These are phyloP conservation scores for Cryptococcus neoformans DNA, from an alignment of 1,284 basidiomycete species.

Conservation along the genomic window DNA sequence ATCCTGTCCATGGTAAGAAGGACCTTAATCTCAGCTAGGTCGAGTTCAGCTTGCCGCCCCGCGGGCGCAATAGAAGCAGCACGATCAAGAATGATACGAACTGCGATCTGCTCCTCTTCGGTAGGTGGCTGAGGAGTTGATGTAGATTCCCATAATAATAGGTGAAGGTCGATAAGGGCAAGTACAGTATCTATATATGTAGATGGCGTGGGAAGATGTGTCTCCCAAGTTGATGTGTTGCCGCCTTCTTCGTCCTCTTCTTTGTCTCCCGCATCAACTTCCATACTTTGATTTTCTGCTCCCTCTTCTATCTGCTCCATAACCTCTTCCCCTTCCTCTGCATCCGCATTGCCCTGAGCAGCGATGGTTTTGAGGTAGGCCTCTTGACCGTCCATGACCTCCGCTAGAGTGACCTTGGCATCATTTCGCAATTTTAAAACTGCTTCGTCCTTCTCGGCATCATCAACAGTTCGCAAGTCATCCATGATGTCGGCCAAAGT, in stretches of 20 bases:
- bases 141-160: slow-evolving; percentile 36
- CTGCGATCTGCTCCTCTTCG: slow-evolving; percentile 30
- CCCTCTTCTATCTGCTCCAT: slow-evolving; percentile 12
- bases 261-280: slow-evolving; percentile 13
- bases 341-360: slow-evolving; percentile 13
- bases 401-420: slow-evolving; percentile 28
- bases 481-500: slow-evolving; percentile 43
- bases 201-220: slow-evolving; percentile 39
- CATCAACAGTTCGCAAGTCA: slow-evolving; percentile 24
- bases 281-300: slow-evolving; percentile 13
- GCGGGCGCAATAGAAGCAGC: slow-evolving; percentile 21
- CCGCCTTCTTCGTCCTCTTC: slow-evolving; percentile 15
- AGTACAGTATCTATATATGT: slow-evolving; percentile 40
- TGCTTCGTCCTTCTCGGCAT: slow-evolving; percentile 11
- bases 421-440: slow-evolving; percentile 27
- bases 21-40: slow-evolving; percentile 41
- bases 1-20: slow-evolving; percentile 36
- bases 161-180: slow-evolving; percentile 30
- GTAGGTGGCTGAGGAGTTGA: slow-evolving; percentile 25
- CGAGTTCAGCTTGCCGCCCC: slow-evolving; percentile 39
- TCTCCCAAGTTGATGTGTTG: slow-evolving; percentile 56
- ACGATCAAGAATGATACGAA: slow-evolving; percentile 29
- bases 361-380: slow-evolving; percentile 20
- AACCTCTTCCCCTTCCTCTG: slow-evolving; percentile 14
- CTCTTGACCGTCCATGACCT: slow-evolving; percentile 39